phyloP scores from a whole-genome alignment of 2,329 filamentous ascomycete genomes.

The Claviceps fusiformis region DNA sequence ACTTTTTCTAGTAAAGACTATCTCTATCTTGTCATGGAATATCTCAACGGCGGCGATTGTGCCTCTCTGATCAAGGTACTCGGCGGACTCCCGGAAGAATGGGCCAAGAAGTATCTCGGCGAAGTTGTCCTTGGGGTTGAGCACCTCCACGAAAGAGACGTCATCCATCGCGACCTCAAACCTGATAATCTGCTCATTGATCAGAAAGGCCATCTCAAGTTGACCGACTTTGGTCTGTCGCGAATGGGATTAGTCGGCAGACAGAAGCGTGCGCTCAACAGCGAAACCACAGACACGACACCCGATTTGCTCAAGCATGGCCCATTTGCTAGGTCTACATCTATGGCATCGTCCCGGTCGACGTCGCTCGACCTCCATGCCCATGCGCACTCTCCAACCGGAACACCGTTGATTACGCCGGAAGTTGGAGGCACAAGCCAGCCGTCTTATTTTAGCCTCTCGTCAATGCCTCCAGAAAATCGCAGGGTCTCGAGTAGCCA shows the following conservation, averaged over 20 bases:
- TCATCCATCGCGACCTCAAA: constrained; percentile 93
- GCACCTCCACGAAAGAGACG: constrained; percentile 83
- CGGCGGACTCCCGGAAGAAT: constrained; percentile 84
- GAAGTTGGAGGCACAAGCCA: constrained; percentile 52
- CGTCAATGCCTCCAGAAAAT: constrained; percentile 39
- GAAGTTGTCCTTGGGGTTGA: constrained; percentile 96
- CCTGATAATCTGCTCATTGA: constrained; percentile 96
- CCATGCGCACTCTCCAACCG: constrained; percentile 58
- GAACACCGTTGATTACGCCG: constrained; percentile 79
- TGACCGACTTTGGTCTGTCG: constrained; percentile 94
- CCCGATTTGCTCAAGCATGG: constrained; percentile 89
- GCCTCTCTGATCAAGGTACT: constrained; percentile 92
- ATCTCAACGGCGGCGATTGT: constrained; percentile 93
- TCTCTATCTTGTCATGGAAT: constrained; percentile 97
- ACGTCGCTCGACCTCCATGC: constrained; percentile 82
- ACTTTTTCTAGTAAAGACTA: constrained; percentile 99
- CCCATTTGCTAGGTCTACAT: constrained; percentile 74
- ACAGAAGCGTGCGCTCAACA: constrained; percentile 83
- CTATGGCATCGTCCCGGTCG: constrained; percentile 79
- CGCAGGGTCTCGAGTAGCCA: constrained; percentile 59
- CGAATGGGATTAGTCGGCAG: constrained; percentile 94
- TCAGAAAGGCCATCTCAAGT: constrained; percentile 87
- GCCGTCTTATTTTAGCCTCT: constrained; percentile 84
- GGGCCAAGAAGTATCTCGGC: constrained; percentile 94
- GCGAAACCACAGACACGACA: constrained; percentile 62